Base-by-base conservation (phyloP, 2,329 filamentous ascomycete species). In the Diaporthe humulicola region DNA sequence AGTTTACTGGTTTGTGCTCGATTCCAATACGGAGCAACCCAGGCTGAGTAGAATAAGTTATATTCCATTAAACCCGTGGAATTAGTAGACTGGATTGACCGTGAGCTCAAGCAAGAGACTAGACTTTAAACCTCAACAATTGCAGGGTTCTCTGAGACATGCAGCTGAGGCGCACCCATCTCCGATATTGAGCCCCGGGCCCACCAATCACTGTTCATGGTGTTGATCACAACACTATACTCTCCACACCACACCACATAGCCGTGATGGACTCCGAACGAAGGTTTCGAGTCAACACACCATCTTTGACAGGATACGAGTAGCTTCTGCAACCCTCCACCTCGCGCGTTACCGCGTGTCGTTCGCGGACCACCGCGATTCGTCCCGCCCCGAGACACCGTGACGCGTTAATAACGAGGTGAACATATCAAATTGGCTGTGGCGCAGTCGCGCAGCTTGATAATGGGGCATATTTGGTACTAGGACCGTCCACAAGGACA, bases 301-400 rank as follows among this genome's bases (percentile, higher is more conserved):
- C 70, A 72, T 14, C 57, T 33, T 15, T 14, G 4, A 17, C 17
- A 40, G 36, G 33, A 48, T 72, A 52, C 54, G 42, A 60, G 70
- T 61, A 57, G 70, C 56, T 19, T 30, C 67, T 30, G 67, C 19
- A 19, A n/a, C 17, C 52, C 17, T 70, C 6, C n/a, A 70, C 40
- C 25, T 17, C 30, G 45, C 12, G 36, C 10, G 36, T 50, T 56
- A 22, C 67, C 52, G 50, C 36, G n/a, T 70, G 67, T 70, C 28
- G 30, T 61, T 61, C 58, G 54, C 54, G 30, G 56, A 40, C 69
- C 40, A 60, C 54, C 69, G 40, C 70, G 70, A 71, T 60, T 61
- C 70, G 70, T 38, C 56, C 70, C 70, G 70, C 56, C 56, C 70
- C 70, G 70, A 52, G 64, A 67, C 64, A 67, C 8, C 45, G 64